These are phyloP conservation scores for Cyclotella baltica DNA, from an alignment of 108 stramenopile genomes.

Conservation along the genomic window DNA sequence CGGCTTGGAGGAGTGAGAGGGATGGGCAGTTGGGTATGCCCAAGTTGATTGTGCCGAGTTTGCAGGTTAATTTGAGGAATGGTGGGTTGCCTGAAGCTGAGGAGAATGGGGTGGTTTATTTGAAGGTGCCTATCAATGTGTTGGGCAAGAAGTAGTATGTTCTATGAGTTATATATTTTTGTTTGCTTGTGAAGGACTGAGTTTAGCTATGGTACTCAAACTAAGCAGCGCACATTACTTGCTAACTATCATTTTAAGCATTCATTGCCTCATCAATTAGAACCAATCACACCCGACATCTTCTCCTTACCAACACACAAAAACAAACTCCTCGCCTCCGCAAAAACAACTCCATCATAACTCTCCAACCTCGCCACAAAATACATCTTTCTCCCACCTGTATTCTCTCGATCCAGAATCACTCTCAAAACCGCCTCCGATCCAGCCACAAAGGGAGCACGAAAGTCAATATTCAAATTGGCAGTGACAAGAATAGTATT, in stretches of 20 bases:
- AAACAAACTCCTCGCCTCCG: conserved; percentile 38
- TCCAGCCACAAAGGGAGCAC: conserved; percentile 35
- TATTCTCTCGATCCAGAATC: conserved; percentile 17
- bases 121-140: conserved; percentile 56
- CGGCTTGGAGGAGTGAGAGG: conserved; percentile 43
- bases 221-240: no score
- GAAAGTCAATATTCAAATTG: conserved; percentile 45
- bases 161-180: not conserved
- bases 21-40: conserved; percentile 52
- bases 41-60: conserved; percentile 48
- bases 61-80: conserved; percentile 65
- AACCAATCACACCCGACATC: conserved; percentile 2
- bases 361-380: conserved; percentile 41
- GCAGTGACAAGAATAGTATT: conserved; percentile 37
- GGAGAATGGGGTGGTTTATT: conserved; percentile 54
- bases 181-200: no score
- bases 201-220: no score
- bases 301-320: not conserved
- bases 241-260: not conserved
- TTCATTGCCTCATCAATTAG: not conserved
- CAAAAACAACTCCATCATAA: conserved; percentile 45
- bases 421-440: conserved; percentile 47
- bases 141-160: conserved; percentile 19
- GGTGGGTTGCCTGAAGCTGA: conserved; percentile 49
- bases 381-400: conserved; percentile 45